A percentile compares a stretch with the other conserved stretches of the same genome.
These are phyloP conservation scores for Hyphodiscus sp. DNA, from an alignment of 2,329 filamentous ascomycete species.

Conservation along the genomic window DNA sequence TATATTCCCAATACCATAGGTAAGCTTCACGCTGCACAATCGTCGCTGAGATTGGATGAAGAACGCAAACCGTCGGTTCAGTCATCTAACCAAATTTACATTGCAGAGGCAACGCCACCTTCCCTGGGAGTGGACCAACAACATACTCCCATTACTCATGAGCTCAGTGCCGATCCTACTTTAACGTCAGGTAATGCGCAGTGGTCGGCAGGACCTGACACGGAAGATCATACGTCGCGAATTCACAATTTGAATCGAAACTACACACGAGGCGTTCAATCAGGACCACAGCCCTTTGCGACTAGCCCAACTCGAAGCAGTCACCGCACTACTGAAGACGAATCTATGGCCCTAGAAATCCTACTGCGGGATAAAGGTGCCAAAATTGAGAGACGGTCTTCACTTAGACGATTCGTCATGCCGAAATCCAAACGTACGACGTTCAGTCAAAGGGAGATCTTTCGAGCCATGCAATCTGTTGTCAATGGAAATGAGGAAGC, in stretches of 20 bases:
- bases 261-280: not conserved
- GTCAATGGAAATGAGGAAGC: conserved; percentile 13
- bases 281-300: not conserved
- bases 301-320: not conserved
- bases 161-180: not conserved
- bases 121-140: not conserved
- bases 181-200: not conserved
- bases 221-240: not conserved
- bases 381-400: conserved; percentile 15
- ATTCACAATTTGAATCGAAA: not conserved
- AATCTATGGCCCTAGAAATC: conserved; percentile 11
- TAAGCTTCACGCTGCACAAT: not conserved
- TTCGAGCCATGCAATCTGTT: conserved; percentile 8
- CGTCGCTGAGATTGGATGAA: not conserved
- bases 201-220: not conserved
- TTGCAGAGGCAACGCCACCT: not conserved
- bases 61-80: not conserved
- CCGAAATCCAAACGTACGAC: conserved; percentile 10
- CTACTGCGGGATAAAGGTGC: conserved; percentile 14
- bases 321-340: conserved; percentile 12
- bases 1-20: not conserved
- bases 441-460: conserved; percentile 15
- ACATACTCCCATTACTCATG: not conserved
- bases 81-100: not conserved
- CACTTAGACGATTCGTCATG: conserved; percentile 1